Base-by-base conservation (phyloP, 1,284 basidiomycete species). In the Pholiota adiposa region DNA sequence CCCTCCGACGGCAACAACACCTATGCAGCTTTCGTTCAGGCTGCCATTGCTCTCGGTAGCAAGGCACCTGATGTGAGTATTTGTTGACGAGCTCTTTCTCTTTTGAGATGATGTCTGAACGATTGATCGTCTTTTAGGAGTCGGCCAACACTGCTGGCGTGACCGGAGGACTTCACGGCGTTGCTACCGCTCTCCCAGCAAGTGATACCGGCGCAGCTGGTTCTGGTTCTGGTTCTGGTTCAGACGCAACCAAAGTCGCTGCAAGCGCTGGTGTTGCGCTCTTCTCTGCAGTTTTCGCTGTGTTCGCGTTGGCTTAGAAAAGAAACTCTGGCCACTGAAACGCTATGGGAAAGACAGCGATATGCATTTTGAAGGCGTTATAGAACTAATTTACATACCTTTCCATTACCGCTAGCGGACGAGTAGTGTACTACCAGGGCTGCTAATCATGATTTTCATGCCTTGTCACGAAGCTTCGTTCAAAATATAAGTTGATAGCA, bases 1-100 rank as follows among this genome's bases (percentile, higher is more conserved):
- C 83, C 85, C 1, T 55, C 76, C 2, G 76, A 75, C 14, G 84
- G 83, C 66, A 86, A 84, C 70, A 87, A 84, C 69, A 87, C 82
- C 6, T 85, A 80, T 68, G 77, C 72, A 4, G 75, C 75, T 0
- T 89, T 83, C 77, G 60, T 73, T 61, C 68, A 77, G 12, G 77
- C 78, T 29, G 85, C 85, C 2, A 66, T 71, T 53, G 73, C 74
- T 21, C 75, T 83, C 53, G 83, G 80, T 16, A 14, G 56, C 51
- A 72, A 63, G 55, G 78, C 79, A 63, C 50, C 59, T 40, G 71
- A 70, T 51, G 83, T 80, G 63, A 64, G 76, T 68, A 9, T 53
- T 33, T 12, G 21, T 38, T n/a, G n/a, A n/a, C n/a, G n/a, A n/a
- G n/a, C 12, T 43, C 48, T 19, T 16, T 9, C 21, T 5, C 2